A percentile compares a stretch with the other conserved stretches of the same genome.
Conservation (phyloP, 202 grass and related monocot genomes). For the Carex arenaria region DNA sequence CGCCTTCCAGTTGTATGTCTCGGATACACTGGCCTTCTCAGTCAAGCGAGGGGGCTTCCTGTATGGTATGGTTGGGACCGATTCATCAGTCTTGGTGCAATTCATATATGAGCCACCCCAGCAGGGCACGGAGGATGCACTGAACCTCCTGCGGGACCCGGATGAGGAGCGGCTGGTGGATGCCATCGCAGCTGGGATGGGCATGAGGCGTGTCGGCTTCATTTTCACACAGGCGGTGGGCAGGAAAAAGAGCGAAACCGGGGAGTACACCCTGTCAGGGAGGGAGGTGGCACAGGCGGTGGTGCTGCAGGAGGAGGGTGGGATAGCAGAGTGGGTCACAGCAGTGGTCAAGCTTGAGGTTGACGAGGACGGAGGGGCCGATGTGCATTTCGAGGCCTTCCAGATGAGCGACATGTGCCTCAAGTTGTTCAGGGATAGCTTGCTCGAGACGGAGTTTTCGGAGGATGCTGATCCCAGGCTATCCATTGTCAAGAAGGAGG, state of each 20-base stretch:
- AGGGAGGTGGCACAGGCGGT: slow-evolving; percentile 72
- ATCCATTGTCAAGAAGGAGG: slow-evolving; percentile 75
- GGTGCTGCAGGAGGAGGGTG: slow-evolving; percentile 60
- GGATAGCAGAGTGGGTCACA: slow-evolving; percentile 66
- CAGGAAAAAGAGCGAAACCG: slow-evolving; percentile 55
- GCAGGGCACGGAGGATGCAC: slow-evolving; percentile 50
- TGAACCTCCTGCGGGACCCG: slow-evolving; percentile 44
- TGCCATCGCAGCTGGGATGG: slow-evolving; percentile 57
- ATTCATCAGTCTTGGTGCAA: slow-evolving; percentile 47
- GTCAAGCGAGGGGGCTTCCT: slow-evolving; percentile 79
- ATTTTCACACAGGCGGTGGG: slow-evolving; percentile 89
- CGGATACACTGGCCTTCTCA: slow-evolving; percentile 65
- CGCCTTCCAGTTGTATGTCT: slow-evolving; percentile 74
- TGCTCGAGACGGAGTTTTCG: slow-evolving; percentile 54
- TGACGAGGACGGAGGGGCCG: slow-evolving; percentile 48
- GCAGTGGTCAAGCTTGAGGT: slow-evolving; percentile 84
- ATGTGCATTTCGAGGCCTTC: slow-evolving; percentile 95
- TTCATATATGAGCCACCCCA: slow-evolving; percentile 95
- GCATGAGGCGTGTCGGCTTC: slow-evolving; percentile 64
- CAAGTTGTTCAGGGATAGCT: slow-evolving; percentile 65
- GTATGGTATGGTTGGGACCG: slow-evolving; percentile 50
- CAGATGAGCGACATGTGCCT: slow-evolving; percentile 95
- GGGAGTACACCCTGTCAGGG: slow-evolving; percentile 71
- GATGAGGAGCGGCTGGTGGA: slow-evolving; percentile 70
- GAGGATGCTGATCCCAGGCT: slow-evolving; percentile 62